These are phyloP conservation scores for Conringia planisiliqua DNA, from an alignment of 345 rosid species.

Conservation along the genomic window DNA sequence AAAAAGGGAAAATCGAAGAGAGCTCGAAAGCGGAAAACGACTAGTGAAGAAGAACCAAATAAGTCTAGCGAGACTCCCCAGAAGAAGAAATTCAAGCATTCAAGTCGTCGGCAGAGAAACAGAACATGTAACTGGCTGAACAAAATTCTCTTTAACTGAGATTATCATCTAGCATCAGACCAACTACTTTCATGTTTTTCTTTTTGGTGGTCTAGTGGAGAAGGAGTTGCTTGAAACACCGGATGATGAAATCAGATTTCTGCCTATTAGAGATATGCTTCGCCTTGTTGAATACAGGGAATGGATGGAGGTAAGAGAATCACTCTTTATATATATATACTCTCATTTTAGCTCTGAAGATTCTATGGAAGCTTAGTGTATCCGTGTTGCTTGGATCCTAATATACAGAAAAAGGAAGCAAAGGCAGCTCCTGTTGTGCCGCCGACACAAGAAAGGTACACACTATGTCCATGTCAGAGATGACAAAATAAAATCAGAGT, in stretches of 20 bases:
- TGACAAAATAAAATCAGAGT: background rate
- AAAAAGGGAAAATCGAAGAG: conserved; percentile 10
- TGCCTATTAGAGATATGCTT: conserved; percentile 71
- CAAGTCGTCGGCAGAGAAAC: conserved; percentile 63
- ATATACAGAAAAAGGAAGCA: conserved; percentile 60
- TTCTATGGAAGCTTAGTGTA: background rate
- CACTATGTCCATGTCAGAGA: background rate
- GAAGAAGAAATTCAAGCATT: conserved; percentile 75
- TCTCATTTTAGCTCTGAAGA: background rate
- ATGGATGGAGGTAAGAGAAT: conserved; percentile 48
- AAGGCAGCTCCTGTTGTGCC: conserved; percentile 33
- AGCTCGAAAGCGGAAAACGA: conserved; percentile 41
- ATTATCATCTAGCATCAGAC: conserved; percentile 1
- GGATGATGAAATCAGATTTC: conserved; percentile 56
- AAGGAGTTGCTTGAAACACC: conserved; percentile 67
- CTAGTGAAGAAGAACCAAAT: conserved; percentile 39
- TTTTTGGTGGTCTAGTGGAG: conserved; percentile 38
- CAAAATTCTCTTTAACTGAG: background rate
- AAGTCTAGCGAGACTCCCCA: conserved; percentile 37
- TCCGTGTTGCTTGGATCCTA: background rate
- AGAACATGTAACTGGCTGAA: conserved; percentile 37
- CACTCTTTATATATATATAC: background rate
- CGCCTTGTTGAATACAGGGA: conserved; percentile 64
- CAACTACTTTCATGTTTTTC: background rate
- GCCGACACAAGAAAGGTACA: conserved; percentile 48